Evolutionary conservation across 2,329 filamentous ascomycete species (phyloP).

Genomic region (Fusarium foetens): DNA sequence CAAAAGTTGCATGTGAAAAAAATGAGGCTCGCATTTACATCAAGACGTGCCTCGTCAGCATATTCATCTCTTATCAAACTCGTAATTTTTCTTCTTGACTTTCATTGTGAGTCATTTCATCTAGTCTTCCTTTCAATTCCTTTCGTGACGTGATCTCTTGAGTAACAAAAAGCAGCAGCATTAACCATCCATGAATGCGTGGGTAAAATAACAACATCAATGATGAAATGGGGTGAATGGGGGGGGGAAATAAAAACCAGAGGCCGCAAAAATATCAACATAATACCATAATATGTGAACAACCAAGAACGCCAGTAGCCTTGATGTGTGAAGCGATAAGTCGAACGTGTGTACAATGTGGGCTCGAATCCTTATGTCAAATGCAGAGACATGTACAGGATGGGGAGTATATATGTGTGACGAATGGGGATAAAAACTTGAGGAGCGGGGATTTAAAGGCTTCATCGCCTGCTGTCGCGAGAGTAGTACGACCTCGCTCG

Average conservation of each 20-base stretch:
- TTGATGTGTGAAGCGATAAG: conserved; percentile 31
- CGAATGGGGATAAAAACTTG: conserved; percentile 2
- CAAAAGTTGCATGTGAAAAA: conserved; percentile 9
- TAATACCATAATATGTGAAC: conserved; percentile 34
- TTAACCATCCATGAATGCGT: conserved; percentile 28
- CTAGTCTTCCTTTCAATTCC: conserved; percentile 21
- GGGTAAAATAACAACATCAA: conserved; percentile 21
- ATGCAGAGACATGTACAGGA: conserved; percentile 42
- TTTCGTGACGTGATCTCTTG: conserved; percentile 39
- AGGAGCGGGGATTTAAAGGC: conserved; percentile 10
- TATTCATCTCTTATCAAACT: conserved; percentile 40
- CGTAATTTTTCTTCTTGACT: conserved; percentile 32
- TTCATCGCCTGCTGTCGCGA: conserved; percentile 40
- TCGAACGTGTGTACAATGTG: conserved; percentile 37
- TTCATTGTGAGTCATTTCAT: conserved; percentile 37
- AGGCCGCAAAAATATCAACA: conserved; percentile 8
- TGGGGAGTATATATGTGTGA: conserved; percentile 26
- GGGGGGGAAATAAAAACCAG: not conserved
- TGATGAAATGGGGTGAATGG: conserved; percentile 7
- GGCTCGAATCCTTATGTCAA: conserved; percentile 35
- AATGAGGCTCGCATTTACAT: conserved; percentile 28
- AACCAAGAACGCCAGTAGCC: conserved; percentile 42
- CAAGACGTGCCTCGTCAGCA: conserved; percentile 28
- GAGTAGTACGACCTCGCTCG: conserved; percentile 50
- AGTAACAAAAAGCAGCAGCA: conserved; percentile 15